These are phyloP conservation scores for Metarhizium brunneum DNA, from an alignment of 2,329 filamentous ascomycete species.

Conservation along the genomic window DNA sequence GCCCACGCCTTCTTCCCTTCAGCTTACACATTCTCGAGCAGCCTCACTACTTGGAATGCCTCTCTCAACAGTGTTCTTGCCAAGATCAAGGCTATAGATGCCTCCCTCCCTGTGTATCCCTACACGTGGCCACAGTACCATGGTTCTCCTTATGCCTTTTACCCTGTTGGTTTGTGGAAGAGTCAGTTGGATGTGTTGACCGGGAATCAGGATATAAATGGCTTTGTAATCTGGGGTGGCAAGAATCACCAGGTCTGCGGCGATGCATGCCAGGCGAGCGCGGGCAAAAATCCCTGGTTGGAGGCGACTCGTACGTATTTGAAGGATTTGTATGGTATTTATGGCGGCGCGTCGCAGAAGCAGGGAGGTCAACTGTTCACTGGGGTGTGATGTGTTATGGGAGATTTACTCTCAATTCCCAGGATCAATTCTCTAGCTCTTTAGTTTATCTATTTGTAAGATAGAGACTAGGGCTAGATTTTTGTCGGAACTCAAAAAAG, in stretches of 20 bases:
- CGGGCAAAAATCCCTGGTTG: slow-evolving; percentile 4
- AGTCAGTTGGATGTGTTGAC: neutral
- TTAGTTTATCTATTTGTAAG: too few species aligned
- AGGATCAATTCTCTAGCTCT: too few species aligned
- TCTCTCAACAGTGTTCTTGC: neutral
- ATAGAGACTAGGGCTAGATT: too few species aligned
- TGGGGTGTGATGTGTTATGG: neutral
- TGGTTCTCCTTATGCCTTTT: neutral
- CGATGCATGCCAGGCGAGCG: slow-evolving; percentile 3
- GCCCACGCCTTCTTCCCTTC: slow-evolving; percentile 5
- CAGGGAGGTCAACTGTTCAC: neutral
- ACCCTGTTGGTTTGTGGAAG: neutral
- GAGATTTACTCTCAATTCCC: neutral
- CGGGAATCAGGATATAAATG: neutral
- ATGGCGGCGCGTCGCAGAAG: neutral
- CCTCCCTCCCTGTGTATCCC: slow-evolving; percentile 3
- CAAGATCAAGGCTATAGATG: slow-evolving; percentile 1
- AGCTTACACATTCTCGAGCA: slow-evolving; percentile 3
- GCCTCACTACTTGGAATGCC: neutral
- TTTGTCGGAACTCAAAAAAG: too few species aligned
- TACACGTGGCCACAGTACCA: neutral
- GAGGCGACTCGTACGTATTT: neutral
- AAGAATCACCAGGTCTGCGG: slow-evolving; percentile 6
- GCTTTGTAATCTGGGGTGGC: slow-evolving; percentile 5
- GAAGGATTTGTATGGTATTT: neutral